These are phyloP conservation scores for Aspergillus saccharolyticus DNA, from an alignment of 495 filamentous ascomycete species.

Conservation along the genomic window DNA sequence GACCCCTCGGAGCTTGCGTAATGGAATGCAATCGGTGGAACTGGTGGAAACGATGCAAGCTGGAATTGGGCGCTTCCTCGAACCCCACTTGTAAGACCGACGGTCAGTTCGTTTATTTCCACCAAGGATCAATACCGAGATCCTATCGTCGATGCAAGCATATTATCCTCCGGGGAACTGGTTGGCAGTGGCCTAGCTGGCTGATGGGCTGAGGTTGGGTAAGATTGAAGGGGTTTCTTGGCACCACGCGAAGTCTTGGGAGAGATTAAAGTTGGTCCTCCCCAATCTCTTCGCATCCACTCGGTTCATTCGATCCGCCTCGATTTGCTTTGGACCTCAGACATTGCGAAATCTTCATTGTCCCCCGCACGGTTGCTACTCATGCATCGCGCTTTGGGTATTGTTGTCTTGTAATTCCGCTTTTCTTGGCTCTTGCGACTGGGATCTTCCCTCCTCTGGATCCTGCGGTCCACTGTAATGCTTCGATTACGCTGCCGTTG, in stretches of 20 bases:
- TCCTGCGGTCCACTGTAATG: neutral
- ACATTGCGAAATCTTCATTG: constrained; percentile 12
- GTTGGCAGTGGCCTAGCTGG: neutral
- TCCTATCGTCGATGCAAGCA: neutral
- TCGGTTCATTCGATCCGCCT: constrained; percentile 16
- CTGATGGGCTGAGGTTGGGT: neutral
- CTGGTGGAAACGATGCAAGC: neutral
- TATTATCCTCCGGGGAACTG: neutral
- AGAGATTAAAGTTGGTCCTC: constrained; percentile 24
- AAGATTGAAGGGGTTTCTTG: constrained; percentile 22
- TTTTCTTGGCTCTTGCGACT: neutral
- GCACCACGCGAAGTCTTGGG: constrained; percentile 19
- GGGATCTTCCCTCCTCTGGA: neutral
- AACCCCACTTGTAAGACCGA: neutral
- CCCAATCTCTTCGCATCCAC: constrained; percentile 14
- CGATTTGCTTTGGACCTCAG: constrained; percentile 16
- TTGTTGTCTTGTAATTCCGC: no score
- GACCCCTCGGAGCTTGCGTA: constrained; percentile 11
- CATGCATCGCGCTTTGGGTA: neutral
- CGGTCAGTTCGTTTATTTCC: constrained; percentile 2
- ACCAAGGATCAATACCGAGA: neutral
- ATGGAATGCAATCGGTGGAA: constrained; percentile 2
- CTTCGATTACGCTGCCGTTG: neutral
- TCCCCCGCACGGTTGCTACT: constrained; percentile 21
- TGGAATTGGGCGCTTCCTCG: neutral